phyloP scores from a whole-genome alignment of 768 basidiomycete genomes.

The Lactifluus rugatus region DNA sequence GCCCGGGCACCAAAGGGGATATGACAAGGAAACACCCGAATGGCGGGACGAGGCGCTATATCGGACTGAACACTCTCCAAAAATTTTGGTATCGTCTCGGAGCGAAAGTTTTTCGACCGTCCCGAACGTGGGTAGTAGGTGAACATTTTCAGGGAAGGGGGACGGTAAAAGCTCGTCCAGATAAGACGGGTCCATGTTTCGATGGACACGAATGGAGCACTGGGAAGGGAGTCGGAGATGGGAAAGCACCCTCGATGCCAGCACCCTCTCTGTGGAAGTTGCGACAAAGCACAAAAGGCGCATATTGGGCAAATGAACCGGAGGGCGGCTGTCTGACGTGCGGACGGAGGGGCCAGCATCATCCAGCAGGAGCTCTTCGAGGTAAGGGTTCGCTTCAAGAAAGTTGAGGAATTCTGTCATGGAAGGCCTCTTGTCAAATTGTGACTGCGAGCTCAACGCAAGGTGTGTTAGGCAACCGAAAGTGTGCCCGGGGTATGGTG shows the following conservation, averaged over 20 bases:
- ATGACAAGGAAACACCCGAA: constrained; percentile 17
- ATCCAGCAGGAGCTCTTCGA: constrained; percentile 20
- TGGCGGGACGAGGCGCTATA: constrained; percentile 16
- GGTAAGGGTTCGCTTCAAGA: constrained; percentile 14
- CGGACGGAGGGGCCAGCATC: constrained; percentile 19
- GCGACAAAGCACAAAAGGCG: constrained; percentile 15
- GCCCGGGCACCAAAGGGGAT: constrained; percentile 9
- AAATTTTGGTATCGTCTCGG: constrained; percentile 12
- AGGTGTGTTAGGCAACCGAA: constrained; percentile 19
- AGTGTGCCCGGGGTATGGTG: constrained; percentile 17
- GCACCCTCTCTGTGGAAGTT: constrained; percentile 10
- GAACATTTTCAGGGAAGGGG: constrained; percentile 14
- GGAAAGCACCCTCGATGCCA: constrained; percentile 10
- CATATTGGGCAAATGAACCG: constrained; percentile 11
- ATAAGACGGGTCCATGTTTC: constrained; percentile 19
- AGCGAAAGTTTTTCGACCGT: constrained; percentile 12
- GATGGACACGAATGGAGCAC: constrained; percentile 15
- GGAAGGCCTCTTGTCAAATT: constrained; percentile 18
- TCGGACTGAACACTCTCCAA: constrained; percentile 14
- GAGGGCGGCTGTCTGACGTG: constrained; percentile 5
- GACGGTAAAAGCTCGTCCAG: constrained; percentile 11
- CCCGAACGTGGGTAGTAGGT: constrained; percentile 3
- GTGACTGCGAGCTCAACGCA: constrained; percentile 20
- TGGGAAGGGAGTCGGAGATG: constrained; percentile 14
- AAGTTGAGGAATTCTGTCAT: constrained; percentile 20